Evolutionary conservation across 2,329 filamentous ascomycete species (phyloP).

Genomic region (Daldinia eschscholtzii): DNA sequence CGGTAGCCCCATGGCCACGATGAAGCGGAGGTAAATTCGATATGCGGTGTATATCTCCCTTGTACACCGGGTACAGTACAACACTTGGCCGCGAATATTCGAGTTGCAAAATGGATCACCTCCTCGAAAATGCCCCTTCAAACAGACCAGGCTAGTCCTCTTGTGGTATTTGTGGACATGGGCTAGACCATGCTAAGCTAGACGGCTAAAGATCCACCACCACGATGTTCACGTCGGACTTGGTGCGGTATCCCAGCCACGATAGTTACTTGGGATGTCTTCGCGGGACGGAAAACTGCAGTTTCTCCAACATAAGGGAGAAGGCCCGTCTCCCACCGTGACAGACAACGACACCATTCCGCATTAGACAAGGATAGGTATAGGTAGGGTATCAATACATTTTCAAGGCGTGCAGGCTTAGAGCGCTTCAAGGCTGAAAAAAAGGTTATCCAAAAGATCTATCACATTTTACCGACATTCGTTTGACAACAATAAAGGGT

Average conservation of each 20-base stretch:
- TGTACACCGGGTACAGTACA: constrained; percentile 15
- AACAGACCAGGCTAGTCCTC: constrained; percentile 28
- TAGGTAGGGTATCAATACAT: constrained; percentile 20
- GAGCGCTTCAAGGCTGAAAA: constrained; percentile 26
- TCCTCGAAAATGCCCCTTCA: constrained; percentile 26
- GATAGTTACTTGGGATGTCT: constrained; percentile 17
- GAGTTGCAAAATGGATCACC: constrained; percentile 22
- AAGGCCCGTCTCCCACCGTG: constrained; percentile 12
- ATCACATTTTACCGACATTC: constrained; percentile 30
- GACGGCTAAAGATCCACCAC: constrained; percentile 31
- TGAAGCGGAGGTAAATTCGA: constrained; percentile 39
- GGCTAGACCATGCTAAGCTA: constrained; percentile 36
- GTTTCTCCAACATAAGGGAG: constrained; percentile 9
- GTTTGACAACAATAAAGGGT: constrained; percentile 29
- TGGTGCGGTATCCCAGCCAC: constrained; percentile 29
- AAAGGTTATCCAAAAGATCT: constrained; percentile 23
- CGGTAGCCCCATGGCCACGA: constrained; percentile 34
- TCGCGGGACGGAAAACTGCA: constrained; percentile 8
- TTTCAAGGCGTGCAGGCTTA: constrained; percentile 11
- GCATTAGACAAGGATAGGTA: not conserved
- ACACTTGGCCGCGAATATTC: constrained; percentile 28
- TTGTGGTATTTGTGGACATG: constrained; percentile 33
- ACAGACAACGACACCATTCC: not conserved
- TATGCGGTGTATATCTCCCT: constrained; percentile 39
- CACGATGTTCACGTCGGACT: constrained; percentile 9